These are phyloP conservation scores for Aspergillus ustus DNA, from an alignment of 2,329 filamentous ascomycete species.

Conservation along the genomic window DNA sequence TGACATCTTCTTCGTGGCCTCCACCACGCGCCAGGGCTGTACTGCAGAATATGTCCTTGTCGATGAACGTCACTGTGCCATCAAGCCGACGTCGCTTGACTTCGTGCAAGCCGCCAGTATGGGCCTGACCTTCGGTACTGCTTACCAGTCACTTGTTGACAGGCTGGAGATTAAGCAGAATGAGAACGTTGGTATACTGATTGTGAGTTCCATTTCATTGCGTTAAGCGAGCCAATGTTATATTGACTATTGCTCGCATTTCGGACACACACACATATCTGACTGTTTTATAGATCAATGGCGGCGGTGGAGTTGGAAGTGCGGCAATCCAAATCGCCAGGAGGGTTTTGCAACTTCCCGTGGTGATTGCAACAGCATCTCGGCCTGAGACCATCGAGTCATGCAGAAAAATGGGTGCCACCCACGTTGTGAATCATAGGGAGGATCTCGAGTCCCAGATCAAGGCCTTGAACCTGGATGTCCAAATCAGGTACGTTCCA, in stretches of 20 bases:
- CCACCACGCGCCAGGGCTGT: constrained; percentile 45
- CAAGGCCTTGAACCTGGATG: constrained; percentile 29
- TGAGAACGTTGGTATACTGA: constrained; percentile 47
- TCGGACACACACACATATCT: too few species aligned
- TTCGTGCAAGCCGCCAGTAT: constrained; percentile 50
- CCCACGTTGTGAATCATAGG: constrained; percentile 50
- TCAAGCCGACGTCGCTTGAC: constrained; percentile 46
- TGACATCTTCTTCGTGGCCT: constrained; percentile 50
- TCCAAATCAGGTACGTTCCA: constrained; percentile 25
- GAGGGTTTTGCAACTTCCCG: constrained; percentile 43
- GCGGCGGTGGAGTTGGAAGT: constrained; percentile 51
- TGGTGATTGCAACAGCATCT: constrained; percentile 52
- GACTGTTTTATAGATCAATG: constrained; percentile 40
- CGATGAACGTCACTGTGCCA: constrained; percentile 44
- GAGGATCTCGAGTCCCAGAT: constrained; percentile 30
- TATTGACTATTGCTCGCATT: too few species aligned
- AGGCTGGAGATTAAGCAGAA: constrained; percentile 45
- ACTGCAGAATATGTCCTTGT: constrained; percentile 51
- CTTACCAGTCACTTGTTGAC: constrained; percentile 51
- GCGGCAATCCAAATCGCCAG: constrained; percentile 53
- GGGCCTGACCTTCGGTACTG: constrained; percentile 51
- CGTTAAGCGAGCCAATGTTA: too few species aligned
- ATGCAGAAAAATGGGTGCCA: constrained; percentile 48
- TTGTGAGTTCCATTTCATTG: constrained; percentile 22
- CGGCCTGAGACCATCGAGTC: constrained; percentile 47